Base-by-base conservation (phyloP, 495 filamentous ascomycete species). In the Staphylotrichum longicolle region DNA sequence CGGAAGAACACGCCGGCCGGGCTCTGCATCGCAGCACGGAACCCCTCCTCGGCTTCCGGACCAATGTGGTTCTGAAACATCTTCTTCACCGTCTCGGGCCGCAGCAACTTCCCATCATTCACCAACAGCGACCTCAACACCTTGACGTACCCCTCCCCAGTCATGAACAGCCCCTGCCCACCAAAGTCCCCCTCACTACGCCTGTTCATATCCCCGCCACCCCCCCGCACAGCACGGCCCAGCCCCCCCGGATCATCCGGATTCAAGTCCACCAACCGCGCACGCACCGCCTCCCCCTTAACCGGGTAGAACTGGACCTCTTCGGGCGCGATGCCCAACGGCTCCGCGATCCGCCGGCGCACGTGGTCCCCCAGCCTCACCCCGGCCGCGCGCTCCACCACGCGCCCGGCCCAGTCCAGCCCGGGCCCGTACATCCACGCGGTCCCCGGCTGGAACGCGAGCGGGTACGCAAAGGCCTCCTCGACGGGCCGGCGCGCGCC, bases 221-320 rank as follows among this genome's bases (percentile, higher is more conserved):
- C 11, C 66, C 74, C 46, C 85, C 71, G n/a, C 84, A 67, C 62
- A 78, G 82, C 46, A 74, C 64, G 54, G 74, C 63, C 66, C 45
- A 64, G 5, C 11, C 62, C 65, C 15, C 70, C 63, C 3, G 66
- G 63, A 44, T 66, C 63, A 8, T 62, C 39, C 11, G 68, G 68
- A 33, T 70, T 70, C 9, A 70, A 12, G 14, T 69, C 64, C 6
- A 70, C 72, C 27, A 71, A 6, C 5, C 68, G 61, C 15, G 41
- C 67, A 5, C 64, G 63, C 62, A 68, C 61, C 8, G 37, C 54
- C 0, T 68, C 64, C 2, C 61, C 67, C 45, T 48, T 46, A 11
- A 62, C 64, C 0, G 70, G 72, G 33, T 44, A 72, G 56, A 74
- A 74, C 48, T 67, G 60, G 39, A 58, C 85, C 45, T 79, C 78